These are phyloP conservation scores for Salix exigua DNA, from an alignment of 345 rosid species.

Conservation along the genomic window DNA sequence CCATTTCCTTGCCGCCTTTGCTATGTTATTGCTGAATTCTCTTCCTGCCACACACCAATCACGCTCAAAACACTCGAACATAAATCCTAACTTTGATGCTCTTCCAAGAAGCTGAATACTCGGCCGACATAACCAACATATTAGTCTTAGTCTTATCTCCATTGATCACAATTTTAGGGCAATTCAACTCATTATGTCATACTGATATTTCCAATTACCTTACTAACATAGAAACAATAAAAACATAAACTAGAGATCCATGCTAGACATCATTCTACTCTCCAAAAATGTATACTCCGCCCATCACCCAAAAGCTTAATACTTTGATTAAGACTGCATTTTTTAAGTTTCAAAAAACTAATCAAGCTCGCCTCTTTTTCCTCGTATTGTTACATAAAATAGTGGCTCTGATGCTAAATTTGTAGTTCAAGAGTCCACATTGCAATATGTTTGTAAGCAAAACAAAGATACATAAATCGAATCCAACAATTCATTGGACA, in stretches of 20 bases:
- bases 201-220: too few relatives aligned
- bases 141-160: not conserved
- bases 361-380: not conserved
- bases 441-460: not conserved
- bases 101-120: not conserved
- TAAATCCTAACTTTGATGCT: not conserved
- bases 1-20: not conserved
- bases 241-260: not conserved
- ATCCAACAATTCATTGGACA: not conserved
- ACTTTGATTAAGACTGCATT: not conserved
- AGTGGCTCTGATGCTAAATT: not conserved
- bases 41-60: not conserved
- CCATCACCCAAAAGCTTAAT: not conserved
- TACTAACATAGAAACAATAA: too few relatives aligned
- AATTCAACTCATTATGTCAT: too few relatives aligned
- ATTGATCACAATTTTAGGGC: too few relatives aligned
- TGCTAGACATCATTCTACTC: not conserved
- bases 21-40: not conserved
- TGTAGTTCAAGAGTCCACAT: not conserved
- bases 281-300: too few relatives aligned
- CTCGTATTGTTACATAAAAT: not conserved
- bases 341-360: not conserved
- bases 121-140: not conserved
- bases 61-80: not conserved
- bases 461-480: not conserved